A percentile compares a stretch with the other conserved stretches of the same genome.
These are phyloP conservation scores for Wickerhamomyces chaumierensis DNA, from an alignment of 805 yeast species.

Conservation along the genomic window DNA sequence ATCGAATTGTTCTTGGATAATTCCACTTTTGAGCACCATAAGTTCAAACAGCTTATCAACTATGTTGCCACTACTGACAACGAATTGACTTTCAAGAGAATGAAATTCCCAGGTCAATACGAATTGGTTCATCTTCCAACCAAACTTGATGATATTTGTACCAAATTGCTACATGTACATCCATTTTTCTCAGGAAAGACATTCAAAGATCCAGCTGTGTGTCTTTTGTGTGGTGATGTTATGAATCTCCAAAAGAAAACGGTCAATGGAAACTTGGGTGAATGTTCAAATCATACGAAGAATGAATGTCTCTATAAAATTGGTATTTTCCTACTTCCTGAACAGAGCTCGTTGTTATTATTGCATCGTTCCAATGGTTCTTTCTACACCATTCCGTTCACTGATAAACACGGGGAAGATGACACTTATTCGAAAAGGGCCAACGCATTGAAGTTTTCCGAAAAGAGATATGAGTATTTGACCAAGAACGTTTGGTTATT, in stretches of 20 bases:
- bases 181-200: conserved; percentile 27
- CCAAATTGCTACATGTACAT: conserved; percentile 39
- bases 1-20: conserved; percentile 6
- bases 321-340: conserved; percentile 67
- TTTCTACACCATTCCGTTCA: conserved; percentile 72
- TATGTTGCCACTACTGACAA: conserved; percentile 14
- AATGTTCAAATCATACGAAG: conserved; percentile 63
- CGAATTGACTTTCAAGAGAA: conserved; percentile 10
- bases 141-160: conserved; percentile 58
- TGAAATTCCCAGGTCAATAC: conserved; percentile 60
- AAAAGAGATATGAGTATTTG: conserved; percentile 52
- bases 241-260: conserved; percentile 56
- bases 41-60: conserved; percentile 9
- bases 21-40: conserved; percentile 17
- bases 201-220: conserved; percentile 67
- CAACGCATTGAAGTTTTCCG: conserved; percentile 58
- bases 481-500: conserved; percentile 63
- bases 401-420: conserved; percentile 79
- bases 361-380: conserved; percentile 73
- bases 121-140: conserved; percentile 53
- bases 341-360: conserved; percentile 51
- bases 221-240: conserved; percentile 69
- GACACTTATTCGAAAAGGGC: conserved; percentile 64
- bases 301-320: conserved; percentile 53
- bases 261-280: conserved; percentile 50